Conservation (phyloP, 2,329 filamentous ascomycete species). For the Elsinoe arachidis region DNA sequence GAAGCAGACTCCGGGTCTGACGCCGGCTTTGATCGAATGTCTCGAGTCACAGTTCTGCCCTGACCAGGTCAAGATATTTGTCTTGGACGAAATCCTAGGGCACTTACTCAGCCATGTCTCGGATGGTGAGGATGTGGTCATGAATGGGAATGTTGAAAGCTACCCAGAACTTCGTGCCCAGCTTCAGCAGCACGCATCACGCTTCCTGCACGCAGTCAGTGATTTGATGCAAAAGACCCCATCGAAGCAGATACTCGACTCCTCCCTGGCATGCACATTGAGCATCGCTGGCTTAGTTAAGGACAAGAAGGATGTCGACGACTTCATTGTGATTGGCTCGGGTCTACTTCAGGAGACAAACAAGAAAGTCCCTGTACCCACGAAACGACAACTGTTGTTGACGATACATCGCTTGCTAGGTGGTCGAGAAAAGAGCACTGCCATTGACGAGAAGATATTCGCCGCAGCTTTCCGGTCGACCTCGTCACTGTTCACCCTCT, state of each 20-base stretch:
- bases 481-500: conserved; percentile 78
- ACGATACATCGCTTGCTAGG: conserved; percentile 27
- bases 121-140: conserved; percentile 28
- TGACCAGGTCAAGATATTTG: conserved; percentile 76
- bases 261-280: conserved; percentile 72
- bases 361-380: conserved; percentile 69
- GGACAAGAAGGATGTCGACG: conserved; percentile 59
- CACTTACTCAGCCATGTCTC: conserved; percentile 54
- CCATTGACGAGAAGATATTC: conserved; percentile 72
- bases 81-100: conserved; percentile 63
- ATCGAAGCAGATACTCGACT: conserved; percentile 67
- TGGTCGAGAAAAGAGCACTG: conserved; percentile 26
- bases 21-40: conserved; percentile 64
- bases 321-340: conserved; percentile 68
- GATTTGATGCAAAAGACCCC: conserved; percentile 48
- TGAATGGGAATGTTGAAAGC: neutral
- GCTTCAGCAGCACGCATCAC: conserved; percentile 54
- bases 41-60: conserved; percentile 66
- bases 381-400: conserved; percentile 66
- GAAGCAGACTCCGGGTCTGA: conserved; percentile 48
- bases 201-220: conserved; percentile 50
- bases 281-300: conserved; percentile 62
- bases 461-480: conserved; percentile 64
- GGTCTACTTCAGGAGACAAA: conserved; percentile 80
- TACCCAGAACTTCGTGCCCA: conserved; percentile 37